Evolutionary conservation across 768 basidiomycete species (phyloP), one percentile per base, ranked within the genome.

Genomic region (Boletellus sp.): DNA sequence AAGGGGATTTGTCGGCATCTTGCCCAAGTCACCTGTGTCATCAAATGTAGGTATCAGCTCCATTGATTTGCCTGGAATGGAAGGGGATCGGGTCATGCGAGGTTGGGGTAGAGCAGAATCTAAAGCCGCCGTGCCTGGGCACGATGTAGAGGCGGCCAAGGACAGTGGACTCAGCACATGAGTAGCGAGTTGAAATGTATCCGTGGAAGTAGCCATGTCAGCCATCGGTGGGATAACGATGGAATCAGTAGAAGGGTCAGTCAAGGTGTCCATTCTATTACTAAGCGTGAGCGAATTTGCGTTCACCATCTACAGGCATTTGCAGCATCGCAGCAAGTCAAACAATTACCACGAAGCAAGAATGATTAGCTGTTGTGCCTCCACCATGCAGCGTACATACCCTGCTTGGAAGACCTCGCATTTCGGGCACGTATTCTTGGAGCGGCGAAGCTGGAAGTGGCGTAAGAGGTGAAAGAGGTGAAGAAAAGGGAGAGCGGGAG

Each of bases 391-490:
- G 19, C n/a, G n/a, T 12, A 50, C 62, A 16, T 52, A 68, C 65
- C 34, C 61, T 52, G 8, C 48, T 22, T 12, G 59, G 23, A 32
- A 66, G 38, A 39, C 23, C 41, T 33, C 41, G 54, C 39, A 55
- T 54, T 17, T 28, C 42, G 19, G 54, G 56, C 7, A 47, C 39
- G 33, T 19, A 20, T 42, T 43, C 55, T 3, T 32, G 17, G 24
- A 60, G 58, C 6, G 79, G 79, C 1, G 80, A 78, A 51, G 74
- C 70, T 6, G 78, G 74, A 31, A 79, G 57, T 7, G 81, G 80
- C 7, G 81, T 80, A 32, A 83, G 66, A 16, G 75, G 75, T 1
- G 75, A 77, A 50, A 71, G 60, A 10, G 72, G 65, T 4, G 63
- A 57, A 15, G 50, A 16, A 2, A 46, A 16, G 26, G 42, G 46